phyloP scores from a whole-genome alignment of 768 basidiomycete species.

The Trametes cubensis region DNA sequence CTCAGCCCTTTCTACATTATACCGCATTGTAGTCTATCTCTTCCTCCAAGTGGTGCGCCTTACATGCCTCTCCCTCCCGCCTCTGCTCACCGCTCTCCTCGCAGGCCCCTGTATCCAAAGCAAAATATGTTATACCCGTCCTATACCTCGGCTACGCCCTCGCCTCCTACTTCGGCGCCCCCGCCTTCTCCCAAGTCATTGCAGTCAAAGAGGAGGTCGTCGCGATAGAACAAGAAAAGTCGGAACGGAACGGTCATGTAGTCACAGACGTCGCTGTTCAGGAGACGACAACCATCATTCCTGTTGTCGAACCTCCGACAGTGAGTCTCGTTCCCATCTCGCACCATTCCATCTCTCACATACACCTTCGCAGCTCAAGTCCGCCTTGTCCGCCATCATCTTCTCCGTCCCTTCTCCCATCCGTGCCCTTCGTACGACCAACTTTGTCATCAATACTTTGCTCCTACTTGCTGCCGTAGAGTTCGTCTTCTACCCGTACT shows the following conservation, averaged over 20 bases:
- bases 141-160: conserved; percentile 34
- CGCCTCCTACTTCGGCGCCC: conserved; percentile 18
- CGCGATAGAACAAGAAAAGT: conserved; percentile 14
- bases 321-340: neutral
- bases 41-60: conserved; percentile 54
- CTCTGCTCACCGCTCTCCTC: conserved; percentile 1
- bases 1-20: conserved; percentile 37
- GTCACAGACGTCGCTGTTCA: conserved; percentile 16
- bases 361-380: conserved; percentile 6
- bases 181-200: conserved; percentile 6
- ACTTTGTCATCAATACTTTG: conserved; percentile 43
- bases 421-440: conserved; percentile 27
- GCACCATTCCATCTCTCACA: neutral
- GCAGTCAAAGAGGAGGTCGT: conserved; percentile 20
- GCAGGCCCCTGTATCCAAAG: conserved; percentile 46
- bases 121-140: conserved; percentile 34
- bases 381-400: conserved; percentile 28
- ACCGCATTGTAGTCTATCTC: conserved; percentile 48
- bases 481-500: conserved; percentile 54
- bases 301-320: conserved; percentile 7
- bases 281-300: conserved; percentile 4
- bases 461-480: conserved; percentile 47
- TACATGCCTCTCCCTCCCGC: neutral
- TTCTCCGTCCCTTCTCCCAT: conserved; percentile 39
- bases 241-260: conserved; percentile 12